These are phyloP conservation scores for Gleditsia sinensis DNA, from an alignment of 306 rosid species.

Conservation along the genomic window DNA sequence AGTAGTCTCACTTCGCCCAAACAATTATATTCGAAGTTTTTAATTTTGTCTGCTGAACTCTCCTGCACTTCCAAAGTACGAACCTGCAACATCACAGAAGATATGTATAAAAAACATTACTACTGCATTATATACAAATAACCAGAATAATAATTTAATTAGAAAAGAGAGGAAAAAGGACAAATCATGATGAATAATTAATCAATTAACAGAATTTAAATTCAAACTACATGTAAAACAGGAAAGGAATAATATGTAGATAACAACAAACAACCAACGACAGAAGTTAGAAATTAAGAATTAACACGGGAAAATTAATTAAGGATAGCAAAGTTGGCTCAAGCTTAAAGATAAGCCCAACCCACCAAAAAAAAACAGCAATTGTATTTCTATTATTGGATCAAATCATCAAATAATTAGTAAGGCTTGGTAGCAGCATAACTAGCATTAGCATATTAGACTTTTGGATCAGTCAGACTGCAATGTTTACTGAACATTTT, in stretches of 20 bases:
- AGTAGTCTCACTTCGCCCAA: slow-evolving; percentile 95
- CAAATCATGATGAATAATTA: slow-evolving; percentile 7
- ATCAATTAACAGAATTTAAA: neutral
- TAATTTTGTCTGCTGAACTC: slow-evolving; percentile 58
- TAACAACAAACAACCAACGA: neutral
- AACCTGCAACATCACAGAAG: slow-evolving; percentile 58
- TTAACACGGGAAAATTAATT: neutral
- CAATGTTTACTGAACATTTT: no score
- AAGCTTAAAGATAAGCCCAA: neutral
- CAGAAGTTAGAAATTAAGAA: neutral
- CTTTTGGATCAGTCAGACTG: no score
- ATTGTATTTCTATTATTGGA: neutral
- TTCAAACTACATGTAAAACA: neutral
- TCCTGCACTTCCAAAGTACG: slow-evolving; percentile 65
- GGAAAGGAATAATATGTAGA: neutral
- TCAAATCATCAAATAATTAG: neutral
- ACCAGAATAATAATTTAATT: neutral
- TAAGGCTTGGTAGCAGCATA: neutral
- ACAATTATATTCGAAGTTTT: slow-evolving; percentile 76
- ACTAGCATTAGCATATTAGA: neutral
- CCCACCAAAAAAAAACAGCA: neutral
- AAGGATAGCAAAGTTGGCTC: neutral
- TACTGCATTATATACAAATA: slow-evolving; percentile 21
- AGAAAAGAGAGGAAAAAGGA: neutral
- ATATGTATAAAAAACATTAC: slow-evolving; percentile 16